These are phyloP conservation scores for Onygenales sp. DNA, from an alignment of 2,329 filamentous ascomycete genomes.

Conservation along the genomic window DNA sequence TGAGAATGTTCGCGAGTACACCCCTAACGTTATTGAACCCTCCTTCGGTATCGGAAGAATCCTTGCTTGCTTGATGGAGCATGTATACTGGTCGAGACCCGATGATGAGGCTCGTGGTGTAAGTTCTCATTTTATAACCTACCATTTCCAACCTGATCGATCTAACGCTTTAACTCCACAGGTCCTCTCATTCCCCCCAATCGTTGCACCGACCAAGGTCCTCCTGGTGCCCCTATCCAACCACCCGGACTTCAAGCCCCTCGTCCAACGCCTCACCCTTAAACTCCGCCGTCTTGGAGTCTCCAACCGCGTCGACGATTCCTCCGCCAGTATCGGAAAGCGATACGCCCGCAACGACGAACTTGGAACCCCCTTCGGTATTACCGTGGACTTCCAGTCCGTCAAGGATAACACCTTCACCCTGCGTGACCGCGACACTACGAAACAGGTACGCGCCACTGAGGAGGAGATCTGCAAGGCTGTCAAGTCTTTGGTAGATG, in stretches of 20 bases:
- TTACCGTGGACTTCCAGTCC: slow-evolving; percentile 94
- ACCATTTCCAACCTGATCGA: background rate
- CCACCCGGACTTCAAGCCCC: slow-evolving; percentile 71
- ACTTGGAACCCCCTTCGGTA: slow-evolving; percentile 83
- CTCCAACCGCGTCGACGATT: slow-evolving; percentile 81
- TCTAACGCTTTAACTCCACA: slow-evolving; percentile 18
- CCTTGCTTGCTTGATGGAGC: slow-evolving; percentile 85
- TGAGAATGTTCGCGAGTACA: slow-evolving; percentile 83
- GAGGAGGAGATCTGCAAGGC: slow-evolving; percentile 72
- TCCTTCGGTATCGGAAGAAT: slow-evolving; percentile 97
- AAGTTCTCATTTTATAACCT: slow-evolving; percentile 35
- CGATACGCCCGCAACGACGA: slow-evolving; percentile 93
- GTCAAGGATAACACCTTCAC: slow-evolving; percentile 80
- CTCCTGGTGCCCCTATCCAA: slow-evolving; percentile 81
- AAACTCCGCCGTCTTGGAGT: slow-evolving; percentile 68
- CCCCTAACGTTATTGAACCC: slow-evolving; percentile 91
- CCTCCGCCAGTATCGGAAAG: slow-evolving; percentile 86
- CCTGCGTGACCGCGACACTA: slow-evolving; percentile 81
- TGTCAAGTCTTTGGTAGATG: slow-evolving; percentile 54
- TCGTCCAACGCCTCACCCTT: slow-evolving; percentile 61
- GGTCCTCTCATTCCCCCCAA: slow-evolving; percentile 64
- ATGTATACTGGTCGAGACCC: slow-evolving; percentile 86
- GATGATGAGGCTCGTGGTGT: slow-evolving; percentile 78
- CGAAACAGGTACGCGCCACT: slow-evolving; percentile 76
- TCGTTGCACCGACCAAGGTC: slow-evolving; percentile 88